These are phyloP conservation scores for Candida michaelii DNA, from an alignment of 805 yeast species.

Conservation along the genomic window DNA sequence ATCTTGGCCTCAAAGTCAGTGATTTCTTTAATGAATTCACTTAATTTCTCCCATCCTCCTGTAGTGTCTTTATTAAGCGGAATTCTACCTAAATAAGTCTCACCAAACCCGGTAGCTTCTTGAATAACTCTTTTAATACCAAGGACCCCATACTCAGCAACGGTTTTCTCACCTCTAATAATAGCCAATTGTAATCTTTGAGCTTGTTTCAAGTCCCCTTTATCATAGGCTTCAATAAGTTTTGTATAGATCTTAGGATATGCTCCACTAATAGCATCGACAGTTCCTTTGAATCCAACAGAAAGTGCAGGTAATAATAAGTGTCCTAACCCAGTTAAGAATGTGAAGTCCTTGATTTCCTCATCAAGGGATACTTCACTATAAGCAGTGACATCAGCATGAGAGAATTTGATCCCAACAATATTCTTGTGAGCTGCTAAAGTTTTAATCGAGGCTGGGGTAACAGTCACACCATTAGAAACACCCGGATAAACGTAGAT, in stretches of 20 bases:
- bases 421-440: constrained; percentile 47
- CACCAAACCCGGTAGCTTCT: constrained; percentile 42
- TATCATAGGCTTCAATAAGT: constrained; percentile 36
- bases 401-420: constrained; percentile 53
- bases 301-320: constrained; percentile 46
- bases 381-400: constrained; percentile 50
- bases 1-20: constrained; percentile 44
- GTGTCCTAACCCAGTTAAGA: constrained; percentile 54
- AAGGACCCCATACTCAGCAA: constrained; percentile 43
- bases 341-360: constrained; percentile 41
- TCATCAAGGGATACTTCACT: constrained; percentile 45
- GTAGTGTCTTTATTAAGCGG: constrained; percentile 43
- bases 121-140: constrained; percentile 47
- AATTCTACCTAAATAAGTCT: constrained; percentile 44
- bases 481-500: constrained; percentile 53
- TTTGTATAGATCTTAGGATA: constrained; percentile 50
- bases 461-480: constrained; percentile 39
- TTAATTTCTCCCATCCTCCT: constrained; percentile 26
- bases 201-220: constrained; percentile 44
- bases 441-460: constrained; percentile 37
- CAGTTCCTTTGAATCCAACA: constrained; percentile 50
- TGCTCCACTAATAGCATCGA: constrained; percentile 54
- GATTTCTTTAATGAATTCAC: constrained; percentile 43
- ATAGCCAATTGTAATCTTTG: constrained; percentile 40
- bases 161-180: constrained; percentile 47